A percentile compares a stretch with the other conserved stretches of the same genome.
phyloP scores from a whole-genome alignment of 805 yeast genomes.

The Nakazawaea ishiwadae region DNA sequence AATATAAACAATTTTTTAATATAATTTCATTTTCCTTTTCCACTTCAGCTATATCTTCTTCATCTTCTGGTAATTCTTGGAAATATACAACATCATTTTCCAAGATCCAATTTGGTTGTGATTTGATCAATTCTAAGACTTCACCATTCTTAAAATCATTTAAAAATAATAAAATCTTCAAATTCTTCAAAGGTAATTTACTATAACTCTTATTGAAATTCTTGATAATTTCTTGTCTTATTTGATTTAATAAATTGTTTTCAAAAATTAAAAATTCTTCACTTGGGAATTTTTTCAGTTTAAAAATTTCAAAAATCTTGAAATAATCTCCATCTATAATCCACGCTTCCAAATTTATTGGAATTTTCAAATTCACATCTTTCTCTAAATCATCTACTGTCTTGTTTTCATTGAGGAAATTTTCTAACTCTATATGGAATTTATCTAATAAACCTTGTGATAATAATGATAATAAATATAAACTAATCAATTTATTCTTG shows the following conservation, averaged over 20 bases:
- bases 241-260: conserved; percentile 67
- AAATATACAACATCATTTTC: conserved; percentile 47
- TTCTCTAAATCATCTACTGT: conserved; percentile 48
- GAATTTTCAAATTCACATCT: conserved; percentile 73
- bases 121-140: conserved; percentile 47
- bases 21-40: conserved; percentile 36
- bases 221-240: conserved; percentile 80
- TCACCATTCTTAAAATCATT: conserved; percentile 45
- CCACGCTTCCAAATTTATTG: conserved; percentile 86
- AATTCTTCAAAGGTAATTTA: conserved; percentile 73
- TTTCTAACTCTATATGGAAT: conserved; percentile 88
- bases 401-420: conserved; percentile 44
- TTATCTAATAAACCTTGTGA: conserved; percentile 81
- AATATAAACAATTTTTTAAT: conserved; percentile 70
- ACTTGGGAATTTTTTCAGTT: conserved; percentile 52
- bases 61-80: conserved; percentile 16
- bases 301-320: conserved; percentile 70
- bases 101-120: conserved; percentile 54
- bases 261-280: conserved; percentile 79
- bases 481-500: conserved; percentile 67
- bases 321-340: conserved; percentile 96
- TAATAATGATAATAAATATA: conserved; percentile 70
- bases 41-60: conserved; percentile 23
- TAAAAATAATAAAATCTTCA: conserved; percentile 75
- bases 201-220: conserved; percentile 78